phyloP scores from a whole-genome alignment of 2,329 filamentous ascomycete species.

The Fusarium pseudoanthophilum region DNA sequence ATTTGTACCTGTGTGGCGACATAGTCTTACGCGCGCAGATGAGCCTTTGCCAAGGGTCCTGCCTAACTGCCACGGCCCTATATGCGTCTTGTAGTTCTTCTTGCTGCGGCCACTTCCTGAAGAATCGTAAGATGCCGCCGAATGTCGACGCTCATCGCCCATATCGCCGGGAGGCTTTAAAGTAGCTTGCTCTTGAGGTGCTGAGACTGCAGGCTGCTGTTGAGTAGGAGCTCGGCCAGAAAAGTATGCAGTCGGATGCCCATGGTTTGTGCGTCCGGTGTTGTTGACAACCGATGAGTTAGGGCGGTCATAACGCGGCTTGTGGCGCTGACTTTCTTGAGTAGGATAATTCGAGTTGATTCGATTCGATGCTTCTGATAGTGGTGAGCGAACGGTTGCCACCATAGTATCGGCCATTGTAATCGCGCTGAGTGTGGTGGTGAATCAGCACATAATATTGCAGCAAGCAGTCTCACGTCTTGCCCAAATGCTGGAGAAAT shows the following conservation, averaged over 20 bases:
- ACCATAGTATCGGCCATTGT: constrained; percentile 50
- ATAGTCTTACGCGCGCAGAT: constrained; percentile 86
- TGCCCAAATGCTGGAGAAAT: constrained; percentile 18
- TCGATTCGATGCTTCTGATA: constrained; percentile 60
- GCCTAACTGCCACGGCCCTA: constrained; percentile 94
- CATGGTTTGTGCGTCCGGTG: constrained; percentile 25
- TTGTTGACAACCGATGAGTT: constrained; percentile 23
- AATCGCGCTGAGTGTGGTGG: constrained; percentile 29
- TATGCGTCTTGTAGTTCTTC: constrained; percentile 72
- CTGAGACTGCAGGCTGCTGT: constrained; percentile 27
- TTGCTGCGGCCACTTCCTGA: constrained; percentile 54
- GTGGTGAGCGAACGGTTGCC: constrained; percentile 52
- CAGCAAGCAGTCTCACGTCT: constrained; percentile 16
- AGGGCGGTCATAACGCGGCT: constrained; percentile 46
- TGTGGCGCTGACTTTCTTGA: constrained; percentile 44
- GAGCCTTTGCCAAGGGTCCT: constrained; percentile 90
- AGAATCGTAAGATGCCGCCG: constrained; percentile 55
- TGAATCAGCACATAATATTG: constrained; percentile 52
- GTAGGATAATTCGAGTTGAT: constrained; percentile 55
- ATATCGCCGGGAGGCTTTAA: constrained; percentile 45
- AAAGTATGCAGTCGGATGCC: constrained; percentile 29
- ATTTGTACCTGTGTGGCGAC: constrained; percentile 80
- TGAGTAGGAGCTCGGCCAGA: constrained; percentile 25
- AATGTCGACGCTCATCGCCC: constrained; percentile 53
- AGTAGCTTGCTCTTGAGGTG: constrained; percentile 26